These are phyloP conservation scores for Mycena galopus DNA, from an alignment of 768 basidiomycete species.

Conservation along the genomic window DNA sequence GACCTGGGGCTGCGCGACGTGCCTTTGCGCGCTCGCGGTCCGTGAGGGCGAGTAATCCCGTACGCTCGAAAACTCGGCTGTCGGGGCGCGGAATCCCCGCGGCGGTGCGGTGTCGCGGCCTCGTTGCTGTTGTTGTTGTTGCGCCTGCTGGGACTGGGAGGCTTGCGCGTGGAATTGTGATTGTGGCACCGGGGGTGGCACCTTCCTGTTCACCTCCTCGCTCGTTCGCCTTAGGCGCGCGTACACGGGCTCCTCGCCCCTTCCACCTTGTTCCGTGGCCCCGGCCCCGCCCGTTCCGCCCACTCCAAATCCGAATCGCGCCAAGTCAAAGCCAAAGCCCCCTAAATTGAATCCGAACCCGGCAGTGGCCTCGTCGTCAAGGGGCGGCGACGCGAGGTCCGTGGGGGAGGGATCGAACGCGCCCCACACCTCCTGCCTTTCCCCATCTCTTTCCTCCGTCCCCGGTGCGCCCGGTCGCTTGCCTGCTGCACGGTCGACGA, in stretches of 20 bases:
- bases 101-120: not conserved
- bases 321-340: constrained; percentile 28
- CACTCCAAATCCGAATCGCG: constrained; percentile 9
- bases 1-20: not conserved
- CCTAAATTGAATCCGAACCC: constrained; percentile 19
- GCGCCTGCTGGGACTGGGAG: too few relatives aligned
- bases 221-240: constrained; percentile 33
- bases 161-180: too few relatives aligned
- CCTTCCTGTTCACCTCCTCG: constrained; percentile 29
- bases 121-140: not conserved
- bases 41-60: constrained; percentile 25
- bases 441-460: constrained; percentile 8
- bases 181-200: not conserved
- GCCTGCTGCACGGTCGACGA: constrained; percentile 33
- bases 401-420: constrained; percentile 34
- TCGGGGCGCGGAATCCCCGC: constrained; percentile 30
- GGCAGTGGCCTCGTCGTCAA: constrained; percentile 31
- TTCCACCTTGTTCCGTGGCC: constrained; percentile 17
- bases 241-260: constrained; percentile 35
- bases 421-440: constrained; percentile 31
- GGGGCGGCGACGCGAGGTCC: constrained; percentile 2
- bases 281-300: constrained; percentile 7
- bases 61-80: constrained; percentile 15
- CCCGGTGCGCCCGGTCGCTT: not conserved
- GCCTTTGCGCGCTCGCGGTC: not conserved